Evolutionary conservation across 441 rosid genomes (phyloP), one percentile per base, ranked within the genome.

Genomic region (Manihot esculenta): DNA sequence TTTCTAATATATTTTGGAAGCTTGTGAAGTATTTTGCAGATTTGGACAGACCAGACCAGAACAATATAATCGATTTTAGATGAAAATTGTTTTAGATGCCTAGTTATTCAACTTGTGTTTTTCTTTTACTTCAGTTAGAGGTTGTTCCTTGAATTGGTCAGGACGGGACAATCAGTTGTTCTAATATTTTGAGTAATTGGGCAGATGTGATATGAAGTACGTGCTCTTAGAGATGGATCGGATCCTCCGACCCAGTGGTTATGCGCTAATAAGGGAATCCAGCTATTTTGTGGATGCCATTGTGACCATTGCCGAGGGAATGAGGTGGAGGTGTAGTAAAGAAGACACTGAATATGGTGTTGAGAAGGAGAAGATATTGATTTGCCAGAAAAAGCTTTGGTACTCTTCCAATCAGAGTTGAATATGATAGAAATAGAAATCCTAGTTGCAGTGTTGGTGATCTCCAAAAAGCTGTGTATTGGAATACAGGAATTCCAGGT

Each of bases 311-410:
- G 94, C 88, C 6, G 89, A 88, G 85, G 97, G 86, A 21, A 68
- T 92, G 89, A 84, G 87, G 79, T 94, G 99, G 99, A 76, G 84
- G 41, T 94, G 99, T 82, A 90, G 72, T 10, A 86, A 85, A 68
- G 96, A 94, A 72, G 80, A 89, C 48, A 81, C 97, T 0, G 90
- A 90, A 70, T 78, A 88, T 20, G 78, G 81, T 7, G 80, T 82
- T 23, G 87, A 80, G 82, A 90, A 82, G 78, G 98, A 90, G 85
- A 94, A 87, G 82, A 24, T 94, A 62, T 66, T 94, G 82, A 59
- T 92, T 69, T 94, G 99, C 88, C 94, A 92, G 82, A 94, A 94
- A 80, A 90, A 88, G 60, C 93, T 92, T 30, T 92, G 97, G 96
- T 85, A 87, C 74, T 83, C 91, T 27, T 88, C 94, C 27, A 80